These are phyloP conservation scores for Flaveria linearis DNA, from an alignment of 129 eudicot genomes.

Conservation along the genomic window DNA sequence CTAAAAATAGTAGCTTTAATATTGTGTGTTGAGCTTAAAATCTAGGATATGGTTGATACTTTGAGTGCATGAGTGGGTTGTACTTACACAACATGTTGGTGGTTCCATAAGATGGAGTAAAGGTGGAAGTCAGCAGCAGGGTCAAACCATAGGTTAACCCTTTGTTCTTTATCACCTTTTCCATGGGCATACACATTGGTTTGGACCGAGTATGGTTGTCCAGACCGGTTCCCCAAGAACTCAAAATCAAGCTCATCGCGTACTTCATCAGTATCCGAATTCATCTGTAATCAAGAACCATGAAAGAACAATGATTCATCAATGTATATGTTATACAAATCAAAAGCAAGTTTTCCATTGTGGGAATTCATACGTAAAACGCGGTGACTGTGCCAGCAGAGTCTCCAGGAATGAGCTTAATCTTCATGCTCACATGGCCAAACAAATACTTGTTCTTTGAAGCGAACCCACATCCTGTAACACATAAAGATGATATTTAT, in stretches of 20 bases:
- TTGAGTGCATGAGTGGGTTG: not conserved
- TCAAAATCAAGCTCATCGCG: slow-evolving; percentile 18
- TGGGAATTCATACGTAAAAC: slow-evolving; percentile 2
- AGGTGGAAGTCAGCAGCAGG: slow-evolving; percentile 17
- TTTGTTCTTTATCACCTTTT: slow-evolving; percentile 13
- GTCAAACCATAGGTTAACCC: slow-evolving; percentile 21
- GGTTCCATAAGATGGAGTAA: slow-evolving; percentile 20
- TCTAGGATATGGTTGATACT: too few species aligned
- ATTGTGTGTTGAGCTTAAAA: too few species aligned
- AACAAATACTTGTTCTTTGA: slow-evolving; percentile 15
- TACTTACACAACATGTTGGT: slow-evolving; percentile 17
- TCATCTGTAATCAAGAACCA: slow-evolving; percentile 12
- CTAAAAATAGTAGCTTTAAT: too few species aligned
- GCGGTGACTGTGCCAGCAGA: slow-evolving; percentile 15
- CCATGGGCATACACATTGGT: slow-evolving; percentile 17
- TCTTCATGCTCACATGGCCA: slow-evolving; percentile 14
- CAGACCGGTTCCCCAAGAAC: slow-evolving; percentile 13
- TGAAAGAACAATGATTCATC: not conserved
- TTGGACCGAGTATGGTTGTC: slow-evolving; percentile 12
- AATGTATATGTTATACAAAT: not conserved
- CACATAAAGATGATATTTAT: not conserved
- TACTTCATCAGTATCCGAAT: not conserved
- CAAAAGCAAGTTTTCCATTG: not conserved
- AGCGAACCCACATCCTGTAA: slow-evolving; percentile 10
- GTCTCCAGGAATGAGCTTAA: slow-evolving; percentile 13